phyloP scores from a whole-genome alignment of 2,329 filamentous ascomycete species.

The Juglanconis sp. region DNA sequence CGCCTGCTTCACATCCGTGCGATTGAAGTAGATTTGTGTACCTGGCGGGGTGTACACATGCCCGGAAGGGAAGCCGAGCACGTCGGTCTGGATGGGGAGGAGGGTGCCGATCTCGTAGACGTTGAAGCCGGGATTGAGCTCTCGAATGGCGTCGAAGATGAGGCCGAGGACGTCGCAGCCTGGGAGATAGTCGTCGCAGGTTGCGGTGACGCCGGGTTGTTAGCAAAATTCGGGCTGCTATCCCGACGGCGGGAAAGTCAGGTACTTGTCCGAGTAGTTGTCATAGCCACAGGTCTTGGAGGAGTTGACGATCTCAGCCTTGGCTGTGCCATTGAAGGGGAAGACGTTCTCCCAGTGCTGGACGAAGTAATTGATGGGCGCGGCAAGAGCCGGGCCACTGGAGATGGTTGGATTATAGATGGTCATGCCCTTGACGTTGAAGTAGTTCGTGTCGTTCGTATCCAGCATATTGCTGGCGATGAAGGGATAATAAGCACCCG shows the following conservation, averaged over 20 bases:
- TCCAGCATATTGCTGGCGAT: conserved; percentile 69
- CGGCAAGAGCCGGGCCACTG: conserved; percentile 38
- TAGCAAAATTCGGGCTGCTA: conserved; percentile 43
- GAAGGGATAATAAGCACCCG: conserved; percentile 61
- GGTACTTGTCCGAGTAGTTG: conserved; percentile 52
- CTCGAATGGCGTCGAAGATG: conserved; percentile 47
- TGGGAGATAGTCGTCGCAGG: conserved; percentile 31
- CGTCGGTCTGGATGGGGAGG: conserved; percentile 30
- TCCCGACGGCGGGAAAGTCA: conserved; percentile 63
- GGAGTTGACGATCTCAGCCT: conserved; percentile 43
- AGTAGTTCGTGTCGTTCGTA: conserved; percentile 58
- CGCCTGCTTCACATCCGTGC: conserved; percentile 42
- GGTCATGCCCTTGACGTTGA: conserved; percentile 62
- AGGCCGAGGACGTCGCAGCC: conserved; percentile 55
- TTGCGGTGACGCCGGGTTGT: conserved; percentile 38
- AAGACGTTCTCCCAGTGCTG: conserved; percentile 55
- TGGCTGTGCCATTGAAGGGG: conserved; percentile 55
- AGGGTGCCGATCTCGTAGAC: conserved; percentile 65
- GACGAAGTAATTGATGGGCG: conserved; percentile 51
- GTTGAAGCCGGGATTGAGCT: conserved; percentile 62
- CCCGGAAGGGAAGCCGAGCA: conserved; percentile 48
- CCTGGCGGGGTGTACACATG: conserved; percentile 59
- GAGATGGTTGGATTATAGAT: conserved; percentile 67
- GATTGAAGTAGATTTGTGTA: conserved; percentile 62
- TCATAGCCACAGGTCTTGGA: conserved; percentile 58